A percentile compares a stretch with the other conserved stretches of the same genome.
Evolutionary conservation across 1,284 basidiomycete species (phyloP).

Genomic region (Irpex rosettiformis): DNA sequence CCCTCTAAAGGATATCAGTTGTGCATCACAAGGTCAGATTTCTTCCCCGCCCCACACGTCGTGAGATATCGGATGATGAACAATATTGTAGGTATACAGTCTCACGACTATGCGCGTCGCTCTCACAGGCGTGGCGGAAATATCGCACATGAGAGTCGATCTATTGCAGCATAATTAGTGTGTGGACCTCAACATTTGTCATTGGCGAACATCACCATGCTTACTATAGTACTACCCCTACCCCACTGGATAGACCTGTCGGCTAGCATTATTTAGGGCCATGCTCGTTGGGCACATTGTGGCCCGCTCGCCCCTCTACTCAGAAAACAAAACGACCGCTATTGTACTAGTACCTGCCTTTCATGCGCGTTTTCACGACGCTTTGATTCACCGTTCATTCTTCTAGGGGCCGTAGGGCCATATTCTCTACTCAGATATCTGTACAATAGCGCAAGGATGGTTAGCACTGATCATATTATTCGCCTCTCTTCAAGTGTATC

Average conservation of each 20-base stretch:
- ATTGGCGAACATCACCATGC: neutral
- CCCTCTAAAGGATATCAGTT: constrained; percentile 8
- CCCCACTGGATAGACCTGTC: no score
- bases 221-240: no score
- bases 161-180: constrained; percentile 17
- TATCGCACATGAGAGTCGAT: constrained; percentile 16
- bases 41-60: neutral
- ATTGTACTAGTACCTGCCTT: no score
- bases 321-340: neutral
- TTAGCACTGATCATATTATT: neutral
- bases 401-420: constrained; percentile 5
- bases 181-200: neutral
- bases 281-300: neutral
- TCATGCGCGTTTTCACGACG: no score
- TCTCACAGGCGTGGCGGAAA: constrained; percentile 17
- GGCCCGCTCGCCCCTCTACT: neutral
- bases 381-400: neutral
- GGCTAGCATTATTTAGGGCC: neutral
- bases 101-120: constrained; percentile 25
- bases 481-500: neutral
- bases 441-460: neutral
- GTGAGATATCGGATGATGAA: constrained; percentile 9
- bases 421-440: neutral
- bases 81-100: constrained; percentile 24
- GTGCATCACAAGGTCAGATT: constrained; percentile 20